Evolutionary conservation across 768 basidiomycete species (phyloP).

Genomic region (Hericium alpestre): DNA sequence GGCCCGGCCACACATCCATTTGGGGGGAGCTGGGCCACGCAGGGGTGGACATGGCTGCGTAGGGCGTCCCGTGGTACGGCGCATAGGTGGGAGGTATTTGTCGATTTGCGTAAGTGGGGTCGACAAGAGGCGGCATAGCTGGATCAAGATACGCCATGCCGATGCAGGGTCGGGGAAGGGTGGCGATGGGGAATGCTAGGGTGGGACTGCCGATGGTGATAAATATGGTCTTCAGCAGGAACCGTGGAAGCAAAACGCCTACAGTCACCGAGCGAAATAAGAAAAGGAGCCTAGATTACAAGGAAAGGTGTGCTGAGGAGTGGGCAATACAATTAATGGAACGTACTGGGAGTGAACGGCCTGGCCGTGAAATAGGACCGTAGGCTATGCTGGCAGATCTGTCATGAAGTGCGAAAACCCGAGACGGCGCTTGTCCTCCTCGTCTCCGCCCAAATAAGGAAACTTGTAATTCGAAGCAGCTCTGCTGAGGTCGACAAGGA

Average conservation of each 20-base stretch:
- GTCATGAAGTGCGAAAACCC: not conserved
- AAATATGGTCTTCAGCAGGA: not conserved
- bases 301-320: not conserved
- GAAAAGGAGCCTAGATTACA: not conserved
- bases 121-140: not conserved
- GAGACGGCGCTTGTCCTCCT: not conserved
- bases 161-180: not conserved
- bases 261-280: not conserved
- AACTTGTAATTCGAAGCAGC: not conserved
- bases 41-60: not conserved
- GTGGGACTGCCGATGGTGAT: not conserved
- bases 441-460: not conserved
- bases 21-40: not conserved
- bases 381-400: not conserved
- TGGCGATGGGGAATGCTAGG: not conserved
- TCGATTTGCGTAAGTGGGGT: not conserved
- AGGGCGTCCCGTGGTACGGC: not conserved
- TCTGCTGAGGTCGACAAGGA: not conserved
- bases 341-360: not conserved
- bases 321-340: not conserved
- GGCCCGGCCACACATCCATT: not conserved
- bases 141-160: not conserved
- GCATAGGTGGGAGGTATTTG: not conserved
- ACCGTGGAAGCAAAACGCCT: no score
- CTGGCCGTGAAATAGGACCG: not conserved